Evolutionary conservation across 805 yeast species (phyloP).

Genomic region (Candida maris): DNA sequence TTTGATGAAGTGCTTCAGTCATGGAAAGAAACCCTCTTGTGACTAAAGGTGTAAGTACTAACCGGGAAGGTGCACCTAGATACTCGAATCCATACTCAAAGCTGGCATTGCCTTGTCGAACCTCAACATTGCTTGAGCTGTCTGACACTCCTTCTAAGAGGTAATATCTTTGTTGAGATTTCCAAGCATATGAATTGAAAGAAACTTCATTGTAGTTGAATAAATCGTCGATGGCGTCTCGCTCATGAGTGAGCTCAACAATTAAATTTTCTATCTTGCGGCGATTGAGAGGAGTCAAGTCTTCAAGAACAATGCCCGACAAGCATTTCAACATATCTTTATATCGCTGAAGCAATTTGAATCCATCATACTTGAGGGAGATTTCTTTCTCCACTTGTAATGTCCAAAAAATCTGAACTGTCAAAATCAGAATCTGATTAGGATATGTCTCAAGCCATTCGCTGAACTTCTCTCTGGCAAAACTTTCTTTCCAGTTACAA

Average conservation of each 20-base stretch:
- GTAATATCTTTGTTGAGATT: constrained; percentile 49
- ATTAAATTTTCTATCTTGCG: constrained; percentile 56
- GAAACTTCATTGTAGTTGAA: neutral
- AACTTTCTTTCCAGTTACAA: constrained; percentile 7
- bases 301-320: constrained; percentile 30
- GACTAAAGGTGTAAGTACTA: constrained; percentile 75
- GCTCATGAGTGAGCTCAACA: constrained; percentile 63
- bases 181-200: constrained; percentile 40
- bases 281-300: constrained; percentile 30
- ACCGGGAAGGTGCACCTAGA: constrained; percentile 65
- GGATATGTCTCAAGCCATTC: constrained; percentile 43
- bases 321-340: constrained; percentile 16
- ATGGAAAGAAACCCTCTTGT: constrained; percentile 62
- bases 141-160: constrained; percentile 28
- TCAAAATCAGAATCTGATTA: constrained; percentile 52
- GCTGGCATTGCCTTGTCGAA: constrained; percentile 50
- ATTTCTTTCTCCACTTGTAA: constrained; percentile 29
- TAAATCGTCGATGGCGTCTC: constrained; percentile 32
- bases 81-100: constrained; percentile 79
- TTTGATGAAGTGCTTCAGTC: constrained; percentile 69
- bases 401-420: constrained; percentile 60
- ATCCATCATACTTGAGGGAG: constrained; percentile 2
- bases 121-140: constrained; percentile 26
- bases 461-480: constrained; percentile 14
- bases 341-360: constrained; percentile 15